Conservation (phyloP, 768 basidiomycete genomes). For the Agrocybe praecox region DNA sequence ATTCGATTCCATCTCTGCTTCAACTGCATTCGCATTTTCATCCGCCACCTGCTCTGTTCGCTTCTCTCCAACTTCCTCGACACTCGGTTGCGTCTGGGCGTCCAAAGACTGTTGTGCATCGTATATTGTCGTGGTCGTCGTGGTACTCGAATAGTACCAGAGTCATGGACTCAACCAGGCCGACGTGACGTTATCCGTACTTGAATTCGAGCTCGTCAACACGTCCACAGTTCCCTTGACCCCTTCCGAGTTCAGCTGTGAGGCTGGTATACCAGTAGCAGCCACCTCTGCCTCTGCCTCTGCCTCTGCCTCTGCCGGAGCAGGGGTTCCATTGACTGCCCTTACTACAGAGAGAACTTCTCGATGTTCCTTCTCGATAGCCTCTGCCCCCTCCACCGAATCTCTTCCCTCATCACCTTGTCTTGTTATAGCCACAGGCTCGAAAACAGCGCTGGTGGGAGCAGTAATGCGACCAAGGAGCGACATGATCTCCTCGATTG, state of each 20-base stretch:
- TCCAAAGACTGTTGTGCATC: not conserved
- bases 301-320: too few species aligned
- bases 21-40: not conserved
- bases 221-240: not conserved
- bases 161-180: slow-evolving; percentile 66
- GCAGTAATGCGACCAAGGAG: too few species aligned
- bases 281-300: too few species aligned
- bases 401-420: not conserved
- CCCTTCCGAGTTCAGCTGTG: not conserved
- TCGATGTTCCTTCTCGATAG: not conserved
- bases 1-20: not conserved
- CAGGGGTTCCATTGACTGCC: too few species aligned
- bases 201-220: not conserved
- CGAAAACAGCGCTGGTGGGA: too few species aligned
- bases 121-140: slow-evolving; percentile 21
- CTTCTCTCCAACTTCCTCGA: slow-evolving; percentile 1
- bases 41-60: not conserved
- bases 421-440: too few species aligned
- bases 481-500: too few species aligned
- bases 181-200: not conserved
- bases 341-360: not conserved
- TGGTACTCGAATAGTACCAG: slow-evolving; percentile 46
- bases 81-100: slow-evolving; percentile 8
- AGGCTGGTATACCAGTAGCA: not conserved
- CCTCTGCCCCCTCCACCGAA: not conserved